Conservation (phyloP, 352 stramenopile genomes). For the Albugo candida region DNA sequence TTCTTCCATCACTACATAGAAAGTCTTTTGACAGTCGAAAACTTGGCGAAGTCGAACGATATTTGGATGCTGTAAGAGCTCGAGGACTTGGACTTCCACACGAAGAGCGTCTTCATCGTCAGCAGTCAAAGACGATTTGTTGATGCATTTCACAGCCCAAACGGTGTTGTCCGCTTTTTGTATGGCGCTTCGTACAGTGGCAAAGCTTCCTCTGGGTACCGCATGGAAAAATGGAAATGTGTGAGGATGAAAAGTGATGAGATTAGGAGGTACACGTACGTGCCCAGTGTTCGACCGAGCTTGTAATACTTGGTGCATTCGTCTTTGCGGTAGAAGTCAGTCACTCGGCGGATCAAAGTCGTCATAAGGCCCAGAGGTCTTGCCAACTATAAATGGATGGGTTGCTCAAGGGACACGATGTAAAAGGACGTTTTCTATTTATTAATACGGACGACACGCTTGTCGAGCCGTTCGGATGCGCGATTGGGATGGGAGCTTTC, state of each 20-base stretch:
- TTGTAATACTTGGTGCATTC: conserved; percentile 82
- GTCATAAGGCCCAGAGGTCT: conserved; percentile 17
- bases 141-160: conserved; percentile 75
- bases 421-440: background rate
- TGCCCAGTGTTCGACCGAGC: conserved; percentile 72
- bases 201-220: conserved; percentile 46
- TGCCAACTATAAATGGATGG: no score
- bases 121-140: conserved; percentile 52
- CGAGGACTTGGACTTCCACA: conserved; percentile 68
- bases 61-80: conserved; percentile 69
- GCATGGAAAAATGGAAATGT: background rate
- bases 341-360: conserved; percentile 70
- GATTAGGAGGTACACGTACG: conserved; percentile 21
- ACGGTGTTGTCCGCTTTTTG: conserved; percentile 54
- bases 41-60: conserved; percentile 78
- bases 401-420: no score
- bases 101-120: conserved; percentile 67
- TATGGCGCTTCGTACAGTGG: conserved; percentile 66
- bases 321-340: conserved; percentile 77
- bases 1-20: conserved; percentile 87
- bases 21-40: conserved; percentile 76
- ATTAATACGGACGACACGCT: conserved; percentile 8
- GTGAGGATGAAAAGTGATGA: no score
- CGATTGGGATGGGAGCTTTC: no score
- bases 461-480: conserved; percentile 1